Percentiles rank a stretch among this genome's conserved stretches.
phyloP scores from a whole-genome alignment of 1,284 basidiomycete species.

The Ganoderma sinense region DNA sequence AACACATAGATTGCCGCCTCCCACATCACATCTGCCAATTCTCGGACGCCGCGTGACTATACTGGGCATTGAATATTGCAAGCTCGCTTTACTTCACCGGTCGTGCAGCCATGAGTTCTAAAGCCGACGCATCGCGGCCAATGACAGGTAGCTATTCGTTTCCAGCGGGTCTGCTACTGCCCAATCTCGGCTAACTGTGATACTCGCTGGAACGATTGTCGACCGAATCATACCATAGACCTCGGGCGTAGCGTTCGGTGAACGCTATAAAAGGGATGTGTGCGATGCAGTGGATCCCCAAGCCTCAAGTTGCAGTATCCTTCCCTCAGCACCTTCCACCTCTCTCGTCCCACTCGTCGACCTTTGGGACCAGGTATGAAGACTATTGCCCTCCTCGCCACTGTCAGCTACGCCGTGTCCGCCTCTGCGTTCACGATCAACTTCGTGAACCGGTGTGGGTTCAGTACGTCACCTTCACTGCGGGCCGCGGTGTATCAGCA shows the following conservation, averaged over 20 bases:
- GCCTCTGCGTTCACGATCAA: conserved; percentile 1
- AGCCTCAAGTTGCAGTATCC: neutral
- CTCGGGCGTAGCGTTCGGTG: neutral
- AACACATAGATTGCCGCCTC: neutral
- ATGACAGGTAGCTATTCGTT: neutral
- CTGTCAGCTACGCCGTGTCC: neutral
- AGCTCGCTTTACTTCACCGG: neutral
- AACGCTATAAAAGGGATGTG: neutral
- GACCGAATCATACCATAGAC: neutral
- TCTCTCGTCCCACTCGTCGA: neutral
- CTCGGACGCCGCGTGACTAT: neutral
- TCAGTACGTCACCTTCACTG: neutral
- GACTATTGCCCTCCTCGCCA: neutral
- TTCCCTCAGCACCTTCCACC: neutral
- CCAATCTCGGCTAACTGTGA: neutral
- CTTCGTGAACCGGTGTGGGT: conserved; percentile 4
- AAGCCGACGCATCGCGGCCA: neutral
- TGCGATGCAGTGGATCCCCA: neutral
- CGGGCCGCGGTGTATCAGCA: too few species aligned
- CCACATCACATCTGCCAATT: neutral
- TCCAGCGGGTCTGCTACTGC: neutral
- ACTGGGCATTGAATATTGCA: neutral
- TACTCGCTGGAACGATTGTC: neutral
- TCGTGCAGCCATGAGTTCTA: neutral
- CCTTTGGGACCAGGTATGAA: neutral